Evolutionary conservation across 2,329 filamentous ascomycete genomes (phyloP), one percentile per base, ranked within the genome.

Genomic region (Cercospora beticola): DNA sequence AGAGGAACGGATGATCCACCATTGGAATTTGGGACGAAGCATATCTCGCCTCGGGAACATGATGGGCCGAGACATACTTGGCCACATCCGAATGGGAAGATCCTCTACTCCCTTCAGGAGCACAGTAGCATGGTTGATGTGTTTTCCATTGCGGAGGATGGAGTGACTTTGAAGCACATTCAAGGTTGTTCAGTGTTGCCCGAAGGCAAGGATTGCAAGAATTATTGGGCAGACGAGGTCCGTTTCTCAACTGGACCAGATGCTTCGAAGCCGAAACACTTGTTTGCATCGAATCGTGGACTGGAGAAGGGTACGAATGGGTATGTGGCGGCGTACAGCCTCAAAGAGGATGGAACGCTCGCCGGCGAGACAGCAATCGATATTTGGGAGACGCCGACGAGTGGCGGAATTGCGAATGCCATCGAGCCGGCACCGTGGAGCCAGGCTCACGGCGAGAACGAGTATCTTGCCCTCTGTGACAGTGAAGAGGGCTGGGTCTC

Each of bases 171-270:
- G 46, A 40, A 75, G 28, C 75, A 78, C 54, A 67, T 72, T 10
- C 67, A 73, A n/a, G 77, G 75, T 21, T 74, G 73, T 6, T 74
- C 71, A 28, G 75, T 79, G 23, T 74, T 79, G 12, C 78, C 78
- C 1, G 64, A 68, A 9, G 75, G 74, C 54, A 76, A 77, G 46
- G 75, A 79, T 43, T 71, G 74, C 28, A 76, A 73, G 43, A 57
- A 74, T 5, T 79, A 76, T 67, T 79, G 78, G 78, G 78, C 78
- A 2, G 78, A 79, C 61, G 78, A 79, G 59, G 78, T 79, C 4
- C 73, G 78, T 5, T 68, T 77, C 16, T 77, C 76, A 16, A 75
- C 73, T 2, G 73, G 76, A 7, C 75, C 76, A 1, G 66, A 72
- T 57, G 62, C 71, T 3, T 52, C 68, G 6, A 66, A 69, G 4